phyloP scores from a whole-genome alignment of 2,329 filamentous ascomycete species.

The Colletotrichum tabaci region DNA sequence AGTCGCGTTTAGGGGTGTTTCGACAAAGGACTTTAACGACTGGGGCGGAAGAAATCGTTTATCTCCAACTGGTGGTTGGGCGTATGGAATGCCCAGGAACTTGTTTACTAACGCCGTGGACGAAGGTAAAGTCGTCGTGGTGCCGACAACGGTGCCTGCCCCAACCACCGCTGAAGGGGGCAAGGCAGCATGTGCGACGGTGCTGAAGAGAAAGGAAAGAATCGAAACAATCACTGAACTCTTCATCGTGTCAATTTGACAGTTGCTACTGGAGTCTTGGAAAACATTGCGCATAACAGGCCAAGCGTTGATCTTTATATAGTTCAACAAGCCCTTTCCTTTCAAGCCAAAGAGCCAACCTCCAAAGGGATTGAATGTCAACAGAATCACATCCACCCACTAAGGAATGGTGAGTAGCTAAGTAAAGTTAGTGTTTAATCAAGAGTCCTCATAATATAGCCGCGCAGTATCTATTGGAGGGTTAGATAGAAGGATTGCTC shows the following conservation, averaged over 20 bases:
- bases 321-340: not conserved
- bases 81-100: constrained; percentile 52
- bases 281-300: not conserved
- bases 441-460: not conserved
- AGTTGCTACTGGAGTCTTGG: not conserved
- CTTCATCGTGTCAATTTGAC: not conserved
- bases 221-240: not conserved
- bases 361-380: too few relatives aligned
- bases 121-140: constrained; percentile 11
- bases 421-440: not conserved
- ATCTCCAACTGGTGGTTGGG: constrained; percentile 43
- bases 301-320: not conserved
- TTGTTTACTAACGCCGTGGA: constrained; percentile 43
- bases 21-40: not conserved
- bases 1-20: constrained; percentile 13
- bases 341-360: not conserved
- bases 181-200: not conserved
- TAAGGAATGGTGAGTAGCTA: not conserved
- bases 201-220: not conserved
- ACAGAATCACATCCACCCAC: too few relatives aligned
- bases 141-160: constrained; percentile 10
- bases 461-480: not conserved
- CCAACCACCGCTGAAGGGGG: constrained; percentile 10
- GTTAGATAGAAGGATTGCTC: not conserved
- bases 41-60: constrained; percentile 16